Conservation (phyloP, 805 yeast species). For the Candida michaelii region DNA sequence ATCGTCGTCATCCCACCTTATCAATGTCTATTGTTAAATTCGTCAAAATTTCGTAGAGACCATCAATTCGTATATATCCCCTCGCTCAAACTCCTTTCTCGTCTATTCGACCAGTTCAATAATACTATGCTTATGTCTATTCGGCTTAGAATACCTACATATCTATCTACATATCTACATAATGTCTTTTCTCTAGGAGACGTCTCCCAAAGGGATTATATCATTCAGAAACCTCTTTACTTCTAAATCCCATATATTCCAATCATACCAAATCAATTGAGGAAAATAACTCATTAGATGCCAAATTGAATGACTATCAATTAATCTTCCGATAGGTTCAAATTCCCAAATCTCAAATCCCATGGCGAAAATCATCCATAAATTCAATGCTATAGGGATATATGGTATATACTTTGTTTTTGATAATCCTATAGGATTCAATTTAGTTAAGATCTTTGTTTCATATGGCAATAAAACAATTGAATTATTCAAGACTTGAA, state of each 20-base stretch:
- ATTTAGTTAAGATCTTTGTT: slow-evolving; percentile 31
- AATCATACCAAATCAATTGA: slow-evolving; percentile 68
- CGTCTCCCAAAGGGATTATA: too few species aligned
- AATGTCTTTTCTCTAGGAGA: neutral
- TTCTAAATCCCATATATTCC: slow-evolving; percentile 48
- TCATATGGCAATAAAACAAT: slow-evolving; percentile 40
- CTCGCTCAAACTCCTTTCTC: too few species aligned
- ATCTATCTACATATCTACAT: too few species aligned
- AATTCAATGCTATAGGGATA: slow-evolving; percentile 34
- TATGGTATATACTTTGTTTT: slow-evolving; percentile 31
- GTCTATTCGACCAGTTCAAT: too few species aligned
- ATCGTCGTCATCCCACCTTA: too few species aligned
- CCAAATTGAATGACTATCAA: slow-evolving; percentile 94
- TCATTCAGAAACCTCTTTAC: slow-evolving; percentile 17
- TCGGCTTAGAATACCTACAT: too few species aligned
- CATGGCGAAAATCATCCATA: slow-evolving; percentile 32
- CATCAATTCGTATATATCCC: too few species aligned
- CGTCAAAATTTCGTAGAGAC: too few species aligned
- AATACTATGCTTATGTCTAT: too few species aligned
- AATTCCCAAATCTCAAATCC: slow-evolving; percentile 38
- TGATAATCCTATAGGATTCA: slow-evolving; percentile 26
- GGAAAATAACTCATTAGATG: slow-evolving; percentile 87
- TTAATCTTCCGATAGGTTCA: slow-evolving; percentile 26
- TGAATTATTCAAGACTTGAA: slow-evolving; percentile 31
- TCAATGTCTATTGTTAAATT: too few species aligned